Evolutionary conservation across 164 flowering plant species (phyloP), one percentile per base, ranked within the genome.

Genomic region (Protea cynaroides): DNA sequence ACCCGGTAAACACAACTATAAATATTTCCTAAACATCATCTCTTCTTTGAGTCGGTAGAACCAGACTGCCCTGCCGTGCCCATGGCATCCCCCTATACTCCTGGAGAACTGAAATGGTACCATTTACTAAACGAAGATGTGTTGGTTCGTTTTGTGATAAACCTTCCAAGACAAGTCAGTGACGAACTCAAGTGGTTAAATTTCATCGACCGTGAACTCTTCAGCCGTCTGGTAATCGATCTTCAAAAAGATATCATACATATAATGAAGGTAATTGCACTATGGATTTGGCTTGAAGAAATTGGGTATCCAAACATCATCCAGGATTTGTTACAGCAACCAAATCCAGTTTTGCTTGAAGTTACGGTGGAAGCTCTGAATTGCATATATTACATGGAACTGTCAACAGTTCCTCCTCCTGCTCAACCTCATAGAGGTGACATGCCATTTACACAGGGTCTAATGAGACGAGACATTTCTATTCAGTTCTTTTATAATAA

Each of bases 221-320:
- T 50, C 66, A 9, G 69, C 13, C 65, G 72, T 0, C 64, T 87
- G 7, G 74, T 79, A 17, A 13, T 62, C 17, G 19, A 19, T n/a
- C 76, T 83, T 3, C 50, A 68, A 10, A 75, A 84, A 1, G 82
- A 85, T 65, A 71, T 72, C 0, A 60, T 15, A 10, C 71, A 83
- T 68, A 59, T 82, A 14, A 70, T 79, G 61, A 75, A 65, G 6
- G 79, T 84, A 12, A 77, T 85, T 71, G 86, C 77, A 0, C 57
- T 85, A 0, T 75, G 75, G 80, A 59, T 87, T 0, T 87, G 86
- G 85, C 72, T 87, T 0, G 93, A 85, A 1, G 53, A 23, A 3
- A 51, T 44, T 8, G 17, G 52, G 2, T 65, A 54, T 25, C 40
- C 22, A 1, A 36, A 61, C 56, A 23, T 80, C 25, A 67, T 80